Evolutionary conservation across 805 yeast genomes (phyloP).

Genomic region (Maudiozyma bulderi): DNA sequence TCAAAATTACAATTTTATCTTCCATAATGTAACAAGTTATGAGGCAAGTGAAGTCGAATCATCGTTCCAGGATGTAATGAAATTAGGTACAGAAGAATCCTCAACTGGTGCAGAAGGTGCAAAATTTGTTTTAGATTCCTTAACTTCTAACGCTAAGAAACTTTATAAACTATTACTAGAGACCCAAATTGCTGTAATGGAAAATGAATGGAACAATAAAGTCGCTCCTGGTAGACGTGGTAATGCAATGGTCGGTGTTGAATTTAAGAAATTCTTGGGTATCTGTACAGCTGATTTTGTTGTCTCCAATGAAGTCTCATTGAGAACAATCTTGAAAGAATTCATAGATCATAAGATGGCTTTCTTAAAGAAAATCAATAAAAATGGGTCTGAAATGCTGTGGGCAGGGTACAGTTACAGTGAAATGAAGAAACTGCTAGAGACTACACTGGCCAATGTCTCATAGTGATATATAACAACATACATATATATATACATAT

Average conservation of each 20-base stretch:
- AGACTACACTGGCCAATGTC: constrained; percentile 32
- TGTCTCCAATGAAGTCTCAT: constrained; percentile 72
- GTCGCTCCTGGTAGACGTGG: constrained; percentile 37
- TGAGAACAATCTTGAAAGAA: constrained; percentile 75
- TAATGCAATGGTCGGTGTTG: constrained; percentile 38
- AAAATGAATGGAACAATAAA: constrained; percentile 30
- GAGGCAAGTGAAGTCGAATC: constrained; percentile 59
- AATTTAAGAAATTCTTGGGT: constrained; percentile 52
- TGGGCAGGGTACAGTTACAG: constrained; percentile 70
- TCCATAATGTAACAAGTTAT: constrained; percentile 80
- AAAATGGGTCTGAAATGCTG: constrained; percentile 61
- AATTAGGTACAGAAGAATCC: constrained; percentile 60
- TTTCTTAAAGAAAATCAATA: constrained; percentile 47
- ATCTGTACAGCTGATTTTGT: constrained; percentile 73
- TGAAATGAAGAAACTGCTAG: constrained; percentile 53
- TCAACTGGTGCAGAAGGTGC: constrained; percentile 76
- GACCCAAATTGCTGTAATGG: constrained; percentile 57
- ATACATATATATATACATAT: too few relatives aligned
- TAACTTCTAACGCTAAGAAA: constrained; percentile 69
- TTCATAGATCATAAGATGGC: constrained; percentile 92
- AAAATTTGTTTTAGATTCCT: constrained; percentile 67
- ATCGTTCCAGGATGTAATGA: constrained; percentile 69
- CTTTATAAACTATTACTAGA: constrained; percentile 58
- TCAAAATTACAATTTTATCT: constrained; percentile 63
- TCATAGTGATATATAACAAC: too few relatives aligned